A percentile compares a stretch with the other conserved stretches of the same genome.
phyloP scores from a whole-genome alignment of 331 rosid genomes.

The Cucumis variabilis region DNA sequence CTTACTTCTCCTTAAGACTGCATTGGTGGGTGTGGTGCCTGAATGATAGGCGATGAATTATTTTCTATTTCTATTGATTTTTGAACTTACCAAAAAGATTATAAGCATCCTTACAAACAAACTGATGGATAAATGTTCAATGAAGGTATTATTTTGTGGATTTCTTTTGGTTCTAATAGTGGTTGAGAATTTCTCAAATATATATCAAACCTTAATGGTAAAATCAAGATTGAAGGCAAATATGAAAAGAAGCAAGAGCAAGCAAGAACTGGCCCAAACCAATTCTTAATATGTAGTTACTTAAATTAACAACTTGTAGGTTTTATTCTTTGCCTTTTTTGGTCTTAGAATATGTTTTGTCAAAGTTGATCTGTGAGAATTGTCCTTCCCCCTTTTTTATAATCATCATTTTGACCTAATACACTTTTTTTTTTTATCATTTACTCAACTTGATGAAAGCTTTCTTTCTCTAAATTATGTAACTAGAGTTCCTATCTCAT shows the following conservation, averaged over 20 bases:
- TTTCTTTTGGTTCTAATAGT: constrained; percentile 91
- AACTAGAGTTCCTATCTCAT: too few relatives aligned
- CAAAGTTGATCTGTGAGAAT: constrained; percentile 31
- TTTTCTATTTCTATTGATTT: neutral
- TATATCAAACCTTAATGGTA: constrained; percentile 81
- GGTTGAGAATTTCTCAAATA: constrained; percentile 85
- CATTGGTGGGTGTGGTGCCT: constrained; percentile 66
- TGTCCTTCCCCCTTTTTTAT: neutral
- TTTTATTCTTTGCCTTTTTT: constrained; percentile 35
- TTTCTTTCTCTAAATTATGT: too few relatives aligned
- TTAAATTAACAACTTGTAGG: constrained; percentile 23
- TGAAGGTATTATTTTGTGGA: constrained; percentile 90
- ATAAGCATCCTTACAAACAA: neutral
- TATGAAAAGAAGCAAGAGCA: constrained; percentile 92
- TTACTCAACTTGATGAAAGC: too few relatives aligned
- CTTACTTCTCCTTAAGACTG: constrained; percentile 74
- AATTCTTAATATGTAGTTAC: constrained; percentile 34
- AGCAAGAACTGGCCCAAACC: constrained; percentile 67
- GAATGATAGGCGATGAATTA: constrained; percentile 89
- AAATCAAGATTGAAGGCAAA: constrained; percentile 97
- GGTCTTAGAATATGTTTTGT: constrained; percentile 27
- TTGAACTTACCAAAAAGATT: neutral
- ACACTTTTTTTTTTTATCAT: too few relatives aligned
- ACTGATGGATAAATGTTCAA: constrained; percentile 30
- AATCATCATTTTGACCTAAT: constrained; percentile 17